A percentile compares a stretch with the other conserved stretches of the same genome.
Conservation (phyloP, 768 basidiomycete species). For the Pleurotus tuoliensis region DNA sequence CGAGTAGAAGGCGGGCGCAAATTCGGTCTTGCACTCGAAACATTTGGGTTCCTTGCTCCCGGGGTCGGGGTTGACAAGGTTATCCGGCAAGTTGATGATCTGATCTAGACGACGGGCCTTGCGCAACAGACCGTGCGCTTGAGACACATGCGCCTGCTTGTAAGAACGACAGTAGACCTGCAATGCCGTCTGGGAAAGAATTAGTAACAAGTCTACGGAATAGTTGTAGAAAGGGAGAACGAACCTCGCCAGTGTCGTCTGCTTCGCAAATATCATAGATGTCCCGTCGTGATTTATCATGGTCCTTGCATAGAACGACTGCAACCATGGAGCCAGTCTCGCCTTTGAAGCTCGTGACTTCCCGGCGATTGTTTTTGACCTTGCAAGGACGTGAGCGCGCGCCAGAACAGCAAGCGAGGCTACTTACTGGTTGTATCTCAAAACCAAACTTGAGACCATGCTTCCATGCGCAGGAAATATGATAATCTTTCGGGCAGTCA, state of each 20-base stretch:
- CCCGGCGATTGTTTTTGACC: constrained; percentile 77
- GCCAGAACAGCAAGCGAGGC: neutral
- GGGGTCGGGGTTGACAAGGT: constrained; percentile 15
- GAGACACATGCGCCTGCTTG: constrained; percentile 70
- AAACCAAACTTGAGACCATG: constrained; percentile 86
- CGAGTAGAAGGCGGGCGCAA: constrained; percentile 74
- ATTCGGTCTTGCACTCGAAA: constrained; percentile 59
- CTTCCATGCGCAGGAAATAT: constrained; percentile 89
- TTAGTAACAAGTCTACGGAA: neutral
- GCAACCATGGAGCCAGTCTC: constrained; percentile 78
- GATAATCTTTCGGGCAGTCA: constrained; percentile 79
- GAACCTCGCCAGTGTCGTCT: constrained; percentile 78
- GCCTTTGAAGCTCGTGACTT: constrained; percentile 73
- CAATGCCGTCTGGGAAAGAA: constrained; percentile 66
- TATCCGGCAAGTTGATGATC: constrained; percentile 48
- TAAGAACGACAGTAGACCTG: constrained; percentile 84
- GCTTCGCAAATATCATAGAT: constrained; percentile 84
- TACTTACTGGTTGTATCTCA: constrained; percentile 78
- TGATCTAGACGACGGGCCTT: constrained; percentile 84
- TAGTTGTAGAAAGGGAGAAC: constrained; percentile 16
- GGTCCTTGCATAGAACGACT: constrained; percentile 74
- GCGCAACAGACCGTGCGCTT: constrained; percentile 82
- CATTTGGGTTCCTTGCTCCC: constrained; percentile 42
- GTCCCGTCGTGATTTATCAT: constrained; percentile 58
- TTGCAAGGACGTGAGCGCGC: constrained; percentile 21